Base-by-base conservation (phyloP, 2,329 filamentous ascomycete species). In the Aspergillus cejpii region DNA sequence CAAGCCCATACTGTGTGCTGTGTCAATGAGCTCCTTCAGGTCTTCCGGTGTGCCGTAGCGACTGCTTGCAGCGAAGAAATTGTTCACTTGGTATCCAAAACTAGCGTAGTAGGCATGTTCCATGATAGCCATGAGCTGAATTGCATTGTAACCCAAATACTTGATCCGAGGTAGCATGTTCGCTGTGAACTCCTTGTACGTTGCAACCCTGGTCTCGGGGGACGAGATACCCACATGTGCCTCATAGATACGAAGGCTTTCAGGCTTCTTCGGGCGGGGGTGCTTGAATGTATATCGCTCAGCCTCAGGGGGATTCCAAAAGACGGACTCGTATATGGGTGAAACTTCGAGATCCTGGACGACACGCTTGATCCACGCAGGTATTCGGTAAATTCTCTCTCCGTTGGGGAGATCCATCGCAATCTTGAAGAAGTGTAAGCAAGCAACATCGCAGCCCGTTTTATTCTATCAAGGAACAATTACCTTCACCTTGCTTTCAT, bases 21-120 rank as follows among this genome's bases (percentile, higher is more conserved):
- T 94, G 62, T 98, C 92, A 52, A 98, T 87, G 39, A 98, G 78
- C 74, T 97, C 91, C 68, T 95, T 98, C 55, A 98, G 75, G 28
- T 97, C 92, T 61, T 98, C 92, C 0, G 92, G 92, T 1, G 83
- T 79, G 33, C 92, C 92, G 62, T 95, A 98, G 51, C 92, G 83
- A 67, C 91, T 97, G 68, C 90, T 96, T 10, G 91, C 90, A 21
- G 92, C 92, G 60, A 97, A 98, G 75, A 98, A 98, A 69, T 86
- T 96, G 74, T 97, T 98, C 71, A 98, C 81, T 69, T 98, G 92
- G 68, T 98, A 98, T 37, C 92, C 92, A 60, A 98, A 98, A 62
- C 91, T 97, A 59, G 92, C 92, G 66, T 98, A 98, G 75, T 98
- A 98, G 39, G 92, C 92, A 69, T 98, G 92, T 65, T 98, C 92